These are phyloP conservation scores for Capsicum baccatum DNA, from an alignment of 257 asterid genomes.

Conservation along the genomic window DNA sequence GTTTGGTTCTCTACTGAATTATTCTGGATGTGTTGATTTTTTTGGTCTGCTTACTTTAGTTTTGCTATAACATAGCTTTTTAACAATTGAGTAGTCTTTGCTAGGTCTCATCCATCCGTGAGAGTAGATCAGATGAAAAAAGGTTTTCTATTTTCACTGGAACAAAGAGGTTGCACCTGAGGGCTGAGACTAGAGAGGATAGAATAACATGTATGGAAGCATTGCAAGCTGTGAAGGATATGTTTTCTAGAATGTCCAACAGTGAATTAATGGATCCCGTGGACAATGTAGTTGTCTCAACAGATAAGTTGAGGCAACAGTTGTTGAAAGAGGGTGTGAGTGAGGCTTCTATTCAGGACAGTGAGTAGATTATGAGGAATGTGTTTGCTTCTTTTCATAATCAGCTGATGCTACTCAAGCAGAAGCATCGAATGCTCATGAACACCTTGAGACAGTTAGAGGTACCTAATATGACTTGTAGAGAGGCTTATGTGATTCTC, in stretches of 20 bases:
- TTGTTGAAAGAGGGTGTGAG: slow-evolving; percentile 72
- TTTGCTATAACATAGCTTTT: slow-evolving; percentile 24
- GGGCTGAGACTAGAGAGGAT: slow-evolving; percentile 89
- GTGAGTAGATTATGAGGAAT: slow-evolving; percentile 77
- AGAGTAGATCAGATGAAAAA: slow-evolving; percentile 87
- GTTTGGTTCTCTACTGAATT: background rate
- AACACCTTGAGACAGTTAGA: too few species aligned
- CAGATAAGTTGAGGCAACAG: slow-evolving; percentile 76
- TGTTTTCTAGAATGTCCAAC: slow-evolving; percentile 95
- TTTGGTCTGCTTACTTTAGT: background rate
- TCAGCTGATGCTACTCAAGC: slow-evolving; percentile 23
- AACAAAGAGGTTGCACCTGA: slow-evolving; percentile 85
- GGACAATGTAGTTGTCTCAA: slow-evolving; percentile 66
- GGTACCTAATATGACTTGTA: too few species aligned
- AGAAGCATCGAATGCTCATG: too few species aligned
- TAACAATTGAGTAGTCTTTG: slow-evolving; percentile 37
- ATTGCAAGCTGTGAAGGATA: slow-evolving; percentile 82
- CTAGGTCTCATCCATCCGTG: slow-evolving; percentile 89
- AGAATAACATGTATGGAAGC: slow-evolving; percentile 84
- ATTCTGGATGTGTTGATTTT: background rate
- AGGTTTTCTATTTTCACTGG: slow-evolving; percentile 95
- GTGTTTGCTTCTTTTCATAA: slow-evolving; percentile 82
- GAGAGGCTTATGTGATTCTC: too few species aligned
- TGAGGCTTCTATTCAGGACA: slow-evolving; percentile 74
- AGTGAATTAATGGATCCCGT: slow-evolving; percentile 91